phyloP scores from a whole-genome alignment of 345 rosid species.

The Trapa bicornis region DNA sequence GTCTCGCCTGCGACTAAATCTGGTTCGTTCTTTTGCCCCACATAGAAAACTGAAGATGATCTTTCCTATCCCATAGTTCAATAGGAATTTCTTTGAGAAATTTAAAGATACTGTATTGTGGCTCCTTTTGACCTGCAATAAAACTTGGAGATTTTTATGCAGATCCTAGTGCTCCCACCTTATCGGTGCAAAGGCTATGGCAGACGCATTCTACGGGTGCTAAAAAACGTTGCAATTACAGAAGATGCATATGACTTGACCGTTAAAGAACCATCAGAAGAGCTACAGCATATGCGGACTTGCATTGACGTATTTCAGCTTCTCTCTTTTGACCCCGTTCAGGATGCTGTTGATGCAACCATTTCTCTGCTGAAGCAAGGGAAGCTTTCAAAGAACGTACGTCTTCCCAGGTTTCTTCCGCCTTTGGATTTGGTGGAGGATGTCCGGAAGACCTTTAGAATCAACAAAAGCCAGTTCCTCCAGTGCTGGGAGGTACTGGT shows the following conservation, averaged over 20 bases:
- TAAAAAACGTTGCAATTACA: slow-evolving; percentile 47
- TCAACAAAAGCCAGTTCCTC: slow-evolving; percentile 81
- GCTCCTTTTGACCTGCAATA: background rate
- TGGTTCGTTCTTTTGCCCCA: slow-evolving; percentile 25
- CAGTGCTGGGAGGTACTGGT: slow-evolving; percentile 92
- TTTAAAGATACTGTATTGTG: background rate
- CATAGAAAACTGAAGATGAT: too few relatives aligned
- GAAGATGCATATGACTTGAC: slow-evolving; percentile 79
- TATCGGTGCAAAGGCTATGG: slow-evolving; percentile 80
- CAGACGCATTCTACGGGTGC: slow-evolving; percentile 48
- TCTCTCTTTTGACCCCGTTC: slow-evolving; percentile 41
- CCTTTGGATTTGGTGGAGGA: slow-evolving; percentile 42
- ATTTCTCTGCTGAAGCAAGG: slow-evolving; percentile 45
- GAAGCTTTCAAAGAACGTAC: slow-evolving; percentile 49
- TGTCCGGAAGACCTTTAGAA: slow-evolving; percentile 59
- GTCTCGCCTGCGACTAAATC: slow-evolving; percentile 68
- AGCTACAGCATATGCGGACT: slow-evolving; percentile 75
- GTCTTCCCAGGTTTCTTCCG: slow-evolving; percentile 44
- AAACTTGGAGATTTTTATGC: slow-evolving; percentile 7
- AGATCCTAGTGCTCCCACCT: slow-evolving; percentile 82
- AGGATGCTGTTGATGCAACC: slow-evolving; percentile 44
- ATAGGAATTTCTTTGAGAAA: background rate
- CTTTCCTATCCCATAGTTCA: background rate
- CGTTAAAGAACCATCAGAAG: slow-evolving; percentile 83
- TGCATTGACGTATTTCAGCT: slow-evolving; percentile 47